Base-by-base conservation (phyloP, 805 yeast species). In the Vanderwaltozyma tropicalis region DNA sequence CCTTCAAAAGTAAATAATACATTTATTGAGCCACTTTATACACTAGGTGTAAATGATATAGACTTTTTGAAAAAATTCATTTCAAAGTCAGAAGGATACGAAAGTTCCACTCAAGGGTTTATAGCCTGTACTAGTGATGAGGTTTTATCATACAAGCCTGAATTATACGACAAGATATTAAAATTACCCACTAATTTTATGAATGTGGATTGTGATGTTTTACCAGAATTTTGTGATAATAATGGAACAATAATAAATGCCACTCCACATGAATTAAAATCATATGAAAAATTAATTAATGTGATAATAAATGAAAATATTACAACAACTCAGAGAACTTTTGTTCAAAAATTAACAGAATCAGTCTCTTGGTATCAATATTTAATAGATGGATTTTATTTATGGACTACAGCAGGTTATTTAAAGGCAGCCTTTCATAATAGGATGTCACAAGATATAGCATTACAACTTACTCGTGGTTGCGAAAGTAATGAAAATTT, bases 111-210 rank as follows among this genome's bases (percentile, higher is more conserved):
- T 15, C 22, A 32, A 8, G 51, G 57, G 4, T 54, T 42, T 37
- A 42, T 58, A 17, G 63, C 61, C 13, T 55, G 56, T 17, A 56
- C 63, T 5, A 55, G 55, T 33, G 63, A 58, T 36, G 58, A 52
- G 29, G 49, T 58, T 24, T 34, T 58, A 24, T 22, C 45, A 7
- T 44, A 40, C 29, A 50, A 47, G 22, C 37, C 46, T 5, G 56
- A 54, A 22, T 37, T 54, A 8, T 57, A 47, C 34, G 63, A 57
- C 35, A 45, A 46, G 20, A 40, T 49, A 3, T 31, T 57, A 24
- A 47, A 37, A 36, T 31, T 56, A 18, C 49, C 52, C 4, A 26
- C 40, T 5, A 27, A 31, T 22, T 32, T 35, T 14, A 28, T 32
- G 35, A 44, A 33, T 16, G 39, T 33, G 7, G 32, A 26, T 12